A percentile compares a stretch with the other conserved stretches of the same genome.
Evolutionary conservation across 1,139 yeast species (phyloP).

Genomic region (Suzukiozyma palmioleophila): DNA sequence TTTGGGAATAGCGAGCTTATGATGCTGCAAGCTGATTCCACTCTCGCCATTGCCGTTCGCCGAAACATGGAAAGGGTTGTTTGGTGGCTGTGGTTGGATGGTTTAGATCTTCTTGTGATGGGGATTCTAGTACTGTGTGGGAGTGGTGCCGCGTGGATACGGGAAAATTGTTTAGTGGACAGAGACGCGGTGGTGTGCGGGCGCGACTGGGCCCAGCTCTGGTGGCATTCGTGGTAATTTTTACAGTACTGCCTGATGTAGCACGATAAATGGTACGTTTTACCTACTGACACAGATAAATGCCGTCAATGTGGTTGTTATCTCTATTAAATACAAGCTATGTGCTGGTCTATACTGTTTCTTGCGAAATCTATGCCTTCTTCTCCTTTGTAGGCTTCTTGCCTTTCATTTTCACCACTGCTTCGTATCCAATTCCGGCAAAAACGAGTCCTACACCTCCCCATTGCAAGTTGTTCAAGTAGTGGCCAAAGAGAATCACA

Average conservation of each 20-base stretch:
- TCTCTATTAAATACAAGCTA: too few species aligned
- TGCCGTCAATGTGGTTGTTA: too few species aligned
- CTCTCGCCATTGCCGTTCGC: neutral
- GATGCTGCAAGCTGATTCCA: constrained; percentile 38
- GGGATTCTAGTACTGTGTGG: too few species aligned
- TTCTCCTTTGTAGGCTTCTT: constrained; percentile 3
- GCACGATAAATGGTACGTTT: too few species aligned
- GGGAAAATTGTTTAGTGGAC: too few species aligned
- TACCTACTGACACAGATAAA: too few species aligned
- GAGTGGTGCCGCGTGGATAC: neutral
- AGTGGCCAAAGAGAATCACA: constrained; percentile 80
- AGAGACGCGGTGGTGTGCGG: too few species aligned
- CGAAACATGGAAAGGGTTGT: neutral
- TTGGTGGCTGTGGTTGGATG: neutral
- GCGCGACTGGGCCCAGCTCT: too few species aligned
- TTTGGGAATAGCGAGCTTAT: constrained; percentile 58
- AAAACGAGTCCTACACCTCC: constrained; percentile 74
- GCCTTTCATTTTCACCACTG: constrained; percentile 14
- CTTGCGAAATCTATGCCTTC: neutral
- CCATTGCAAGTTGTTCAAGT: constrained; percentile 64
- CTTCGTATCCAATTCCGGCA: constrained; percentile 52
- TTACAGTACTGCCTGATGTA: too few species aligned
- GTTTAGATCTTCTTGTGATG: too few species aligned
- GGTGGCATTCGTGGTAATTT: too few species aligned
- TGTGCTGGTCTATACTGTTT: too few species aligned